A percentile compares a stretch with the other conserved stretches of the same genome.
These are phyloP conservation scores for Atkinsonella texensis DNA, from an alignment of 2,329 filamentous ascomycete genomes.

Conservation along the genomic window DNA sequence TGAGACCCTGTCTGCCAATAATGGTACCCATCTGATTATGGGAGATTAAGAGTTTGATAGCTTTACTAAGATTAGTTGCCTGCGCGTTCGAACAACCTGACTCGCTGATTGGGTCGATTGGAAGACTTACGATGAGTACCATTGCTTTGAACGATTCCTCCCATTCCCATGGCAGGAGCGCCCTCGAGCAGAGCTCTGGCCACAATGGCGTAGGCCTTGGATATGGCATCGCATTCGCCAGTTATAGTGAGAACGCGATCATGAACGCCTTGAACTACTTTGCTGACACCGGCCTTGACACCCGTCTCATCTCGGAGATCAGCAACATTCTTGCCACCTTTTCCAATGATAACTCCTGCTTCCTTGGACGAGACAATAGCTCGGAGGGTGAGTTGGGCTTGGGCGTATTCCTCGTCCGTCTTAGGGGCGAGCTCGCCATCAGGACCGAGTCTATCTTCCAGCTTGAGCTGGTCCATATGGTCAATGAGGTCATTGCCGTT, in stretches of 20 bases:
- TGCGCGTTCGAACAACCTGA: not conserved
- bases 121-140: slow-evolving; percentile 73
- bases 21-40: slow-evolving; percentile 99
- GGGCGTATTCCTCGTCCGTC: slow-evolving; percentile 93
- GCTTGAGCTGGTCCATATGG: slow-evolving; percentile 51
- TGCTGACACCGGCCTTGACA: slow-evolving; percentile 96
- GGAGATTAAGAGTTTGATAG: slow-evolving; percentile 94
- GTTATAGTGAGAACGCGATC: slow-evolving; percentile 95
- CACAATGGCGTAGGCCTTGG: slow-evolving; percentile 87
- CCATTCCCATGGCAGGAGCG: slow-evolving; percentile 92
- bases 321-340: slow-evolving; percentile 95
- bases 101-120: not conserved
- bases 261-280: slow-evolving; percentile 94
- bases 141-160: slow-evolving; percentile 72
- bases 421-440: slow-evolving; percentile 74
- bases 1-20: slow-evolving; percentile 89
- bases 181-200: slow-evolving; percentile 86
- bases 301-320: slow-evolving; percentile 95
- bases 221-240: slow-evolving; percentile 75
- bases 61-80: slow-evolving; percentile 31
- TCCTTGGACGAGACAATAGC: slow-evolving; percentile 99
- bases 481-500: slow-evolving; percentile 52
- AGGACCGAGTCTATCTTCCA: slow-evolving; percentile 54
- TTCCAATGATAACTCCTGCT: slow-evolving; percentile 97
- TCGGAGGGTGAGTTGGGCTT: slow-evolving; percentile 83